Evolutionary conservation across 306 rosid genomes (phyloP).

Genomic region (Astragalus membranaceus): DNA sequence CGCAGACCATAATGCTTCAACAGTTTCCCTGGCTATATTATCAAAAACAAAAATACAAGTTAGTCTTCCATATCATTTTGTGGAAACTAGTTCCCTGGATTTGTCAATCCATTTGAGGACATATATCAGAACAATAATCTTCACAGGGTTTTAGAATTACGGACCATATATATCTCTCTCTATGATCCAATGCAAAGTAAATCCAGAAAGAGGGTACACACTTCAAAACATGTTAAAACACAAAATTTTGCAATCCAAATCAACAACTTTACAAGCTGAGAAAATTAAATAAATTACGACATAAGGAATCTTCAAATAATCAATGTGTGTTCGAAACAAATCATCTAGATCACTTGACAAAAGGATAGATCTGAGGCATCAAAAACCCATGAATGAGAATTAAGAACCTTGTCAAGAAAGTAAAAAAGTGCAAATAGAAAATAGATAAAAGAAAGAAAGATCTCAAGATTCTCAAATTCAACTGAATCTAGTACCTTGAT

Average conservation of each 20-base stretch:
- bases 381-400: neutral
- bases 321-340: neutral
- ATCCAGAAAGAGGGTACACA: neutral
- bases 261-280: neutral
- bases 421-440: neutral
- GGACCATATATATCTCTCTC: too few species aligned
- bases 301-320: neutral
- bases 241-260: neutral
- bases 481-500: conserved; percentile 46
- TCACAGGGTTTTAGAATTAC: too few species aligned
- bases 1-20: conserved; percentile 50
- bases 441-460: neutral
- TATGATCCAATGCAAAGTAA: too few species aligned
- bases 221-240: neutral
- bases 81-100: too few species aligned
- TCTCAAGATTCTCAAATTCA: neutral
- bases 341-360: conserved; percentile 1
- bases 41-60: conserved; percentile 19
- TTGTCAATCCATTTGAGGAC: too few species aligned
- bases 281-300: neutral
- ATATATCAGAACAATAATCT: too few species aligned
- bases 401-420: neutral
- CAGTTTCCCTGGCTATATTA: conserved; percentile 70
- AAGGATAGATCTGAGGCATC: conserved; percentile 5
- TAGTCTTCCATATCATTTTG: too few species aligned